A percentile compares a stretch with the other conserved stretches of the same genome.
These are phyloP conservation scores for Cystofilobasidium ferigula DNA, from an alignment of 768 basidiomycete species.

Conservation along the genomic window DNA sequence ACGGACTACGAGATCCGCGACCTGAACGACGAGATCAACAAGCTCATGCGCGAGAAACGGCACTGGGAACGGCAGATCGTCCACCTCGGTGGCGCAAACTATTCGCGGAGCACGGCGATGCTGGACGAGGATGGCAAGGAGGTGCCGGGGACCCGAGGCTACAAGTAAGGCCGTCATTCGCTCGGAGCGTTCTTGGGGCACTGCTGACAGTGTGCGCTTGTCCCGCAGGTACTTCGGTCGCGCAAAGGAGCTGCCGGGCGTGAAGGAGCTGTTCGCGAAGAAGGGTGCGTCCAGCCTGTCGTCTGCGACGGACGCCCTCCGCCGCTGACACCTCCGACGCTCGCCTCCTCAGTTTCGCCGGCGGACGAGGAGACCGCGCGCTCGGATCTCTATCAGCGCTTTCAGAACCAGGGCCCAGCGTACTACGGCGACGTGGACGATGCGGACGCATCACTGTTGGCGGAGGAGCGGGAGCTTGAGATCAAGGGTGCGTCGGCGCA, in stretches of 20 bases:
- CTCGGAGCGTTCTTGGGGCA: not conserved
- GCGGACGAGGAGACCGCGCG: conserved; percentile 79
- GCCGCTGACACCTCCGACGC: not conserved
- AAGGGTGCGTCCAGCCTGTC: conserved; percentile 47
- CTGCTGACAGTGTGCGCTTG: not conserved
- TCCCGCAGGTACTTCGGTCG: conserved; percentile 78
- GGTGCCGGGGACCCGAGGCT: conserved; percentile 91
- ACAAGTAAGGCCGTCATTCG: conserved; percentile 61
- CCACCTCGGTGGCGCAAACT: conserved; percentile 90
- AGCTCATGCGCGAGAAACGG: conserved; percentile 80
- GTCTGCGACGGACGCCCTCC: not conserved
- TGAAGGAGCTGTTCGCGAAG: conserved; percentile 84
- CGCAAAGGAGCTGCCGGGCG: conserved; percentile 88
- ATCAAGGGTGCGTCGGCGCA: conserved; percentile 18
- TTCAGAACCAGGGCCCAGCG: conserved; percentile 68
- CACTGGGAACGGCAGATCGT: conserved; percentile 99
- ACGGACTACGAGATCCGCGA: conserved; percentile 94
- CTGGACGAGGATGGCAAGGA: conserved; percentile 89
- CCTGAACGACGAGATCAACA: conserved; percentile 95
- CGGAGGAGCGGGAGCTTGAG: conserved; percentile 53
- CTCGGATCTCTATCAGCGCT: conserved; percentile 69
- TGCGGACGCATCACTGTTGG: conserved; percentile 51
- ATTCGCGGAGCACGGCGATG: conserved; percentile 79
- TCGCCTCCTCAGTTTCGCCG: conserved; percentile 41
- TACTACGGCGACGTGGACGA: conserved; percentile 94